Evolutionary conservation across 805 yeast genomes (phyloP).

Genomic region (Candida arabinofermentans): DNA sequence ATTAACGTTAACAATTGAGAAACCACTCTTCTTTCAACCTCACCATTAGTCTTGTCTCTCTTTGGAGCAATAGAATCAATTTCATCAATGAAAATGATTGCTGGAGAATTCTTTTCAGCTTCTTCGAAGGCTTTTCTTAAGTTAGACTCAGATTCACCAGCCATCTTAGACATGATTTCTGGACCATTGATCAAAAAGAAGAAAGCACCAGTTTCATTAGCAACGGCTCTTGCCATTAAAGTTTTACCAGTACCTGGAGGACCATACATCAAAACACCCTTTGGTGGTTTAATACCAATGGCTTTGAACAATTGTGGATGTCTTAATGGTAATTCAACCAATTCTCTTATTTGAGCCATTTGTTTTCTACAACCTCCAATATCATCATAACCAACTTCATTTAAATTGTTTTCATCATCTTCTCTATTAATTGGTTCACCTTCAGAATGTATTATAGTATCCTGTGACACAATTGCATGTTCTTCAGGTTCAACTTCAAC

Average conservation of each 20-base stretch:
- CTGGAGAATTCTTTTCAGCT: constrained; percentile 97
- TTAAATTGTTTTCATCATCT: constrained; percentile 94
- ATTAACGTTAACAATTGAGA: constrained; percentile 94
- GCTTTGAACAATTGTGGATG: constrained; percentile 98
- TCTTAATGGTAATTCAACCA: constrained; percentile 96
- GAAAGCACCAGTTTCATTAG: constrained; percentile 98
- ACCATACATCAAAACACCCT: constrained; percentile 96
- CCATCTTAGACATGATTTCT: constrained; percentile 99
- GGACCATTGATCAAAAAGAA: constrained; percentile 98
- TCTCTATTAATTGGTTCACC: constrained; percentile 98
- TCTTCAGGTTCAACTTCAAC: constrained; percentile 98
- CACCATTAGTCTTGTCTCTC: constrained; percentile 99
- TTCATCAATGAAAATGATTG: constrained; percentile 97
- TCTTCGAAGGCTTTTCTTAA: constrained; percentile 98
- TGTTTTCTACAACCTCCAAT: constrained; percentile 99
- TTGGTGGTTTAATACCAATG: constrained; percentile 98
- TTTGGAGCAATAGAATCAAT: constrained; percentile 99
- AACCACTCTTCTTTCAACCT: constrained; percentile 98
- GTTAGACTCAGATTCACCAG: constrained; percentile 98
- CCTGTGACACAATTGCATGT: constrained; percentile 97
- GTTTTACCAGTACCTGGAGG: constrained; percentile 99
- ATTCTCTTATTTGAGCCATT: constrained; percentile 98
- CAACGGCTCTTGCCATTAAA: constrained; percentile 99
- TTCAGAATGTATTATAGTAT: constrained; percentile 95
- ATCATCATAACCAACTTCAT: constrained; percentile 97